Conservation (phyloP, 495 filamentous ascomycete genomes). For the Patellaria atrata region DNA sequence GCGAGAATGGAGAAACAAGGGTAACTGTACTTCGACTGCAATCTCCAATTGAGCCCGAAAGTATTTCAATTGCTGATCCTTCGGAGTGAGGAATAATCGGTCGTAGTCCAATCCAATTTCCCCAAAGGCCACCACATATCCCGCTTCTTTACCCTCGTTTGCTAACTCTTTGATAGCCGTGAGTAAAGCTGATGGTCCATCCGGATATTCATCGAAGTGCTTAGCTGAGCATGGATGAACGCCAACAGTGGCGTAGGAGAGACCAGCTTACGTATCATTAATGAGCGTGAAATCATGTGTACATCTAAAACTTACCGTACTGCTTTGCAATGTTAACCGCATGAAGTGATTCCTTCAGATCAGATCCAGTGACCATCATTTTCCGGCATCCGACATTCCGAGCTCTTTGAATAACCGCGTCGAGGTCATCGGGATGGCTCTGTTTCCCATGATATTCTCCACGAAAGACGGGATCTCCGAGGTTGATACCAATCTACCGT, state of each 20-base stretch:
- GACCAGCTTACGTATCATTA: conserved; percentile 40
- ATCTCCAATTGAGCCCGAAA: conserved; percentile 70
- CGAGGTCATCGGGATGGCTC: conserved; percentile 65
- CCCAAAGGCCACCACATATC: conserved; percentile 65
- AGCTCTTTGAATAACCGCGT: conserved; percentile 61
- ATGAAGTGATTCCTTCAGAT: conserved; percentile 58
- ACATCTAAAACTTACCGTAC: conserved; percentile 43
- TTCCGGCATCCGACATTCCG: conserved; percentile 64
- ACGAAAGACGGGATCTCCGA: conserved; percentile 73
- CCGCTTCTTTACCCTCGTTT: conserved; percentile 30
- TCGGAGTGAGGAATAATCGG: conserved; percentile 60
- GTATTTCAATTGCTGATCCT: conserved; percentile 66
- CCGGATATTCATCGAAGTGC: conserved; percentile 49
- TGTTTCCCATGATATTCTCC: conserved; percentile 74
- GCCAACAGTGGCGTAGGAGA: conserved; percentile 77
- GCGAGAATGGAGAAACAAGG: conserved; percentile 80
- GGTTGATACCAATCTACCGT: conserved; percentile 72
- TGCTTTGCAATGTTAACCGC: conserved; percentile 59
- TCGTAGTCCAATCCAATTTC: conserved; percentile 97
- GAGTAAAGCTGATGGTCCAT: conserved; percentile 35
- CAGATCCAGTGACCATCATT: conserved; percentile 88
- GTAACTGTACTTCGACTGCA: conserved; percentile 62
- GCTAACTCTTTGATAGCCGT: conserved; percentile 43
- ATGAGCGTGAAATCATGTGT: not conserved
- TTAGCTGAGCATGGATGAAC: conserved; percentile 77